Percentiles rank a stretch among this genome's conserved stretches.
These are phyloP conservation scores for Vaccinium corymbosum DNA, from an alignment of 148 eudicot species.

Conservation along the genomic window DNA sequence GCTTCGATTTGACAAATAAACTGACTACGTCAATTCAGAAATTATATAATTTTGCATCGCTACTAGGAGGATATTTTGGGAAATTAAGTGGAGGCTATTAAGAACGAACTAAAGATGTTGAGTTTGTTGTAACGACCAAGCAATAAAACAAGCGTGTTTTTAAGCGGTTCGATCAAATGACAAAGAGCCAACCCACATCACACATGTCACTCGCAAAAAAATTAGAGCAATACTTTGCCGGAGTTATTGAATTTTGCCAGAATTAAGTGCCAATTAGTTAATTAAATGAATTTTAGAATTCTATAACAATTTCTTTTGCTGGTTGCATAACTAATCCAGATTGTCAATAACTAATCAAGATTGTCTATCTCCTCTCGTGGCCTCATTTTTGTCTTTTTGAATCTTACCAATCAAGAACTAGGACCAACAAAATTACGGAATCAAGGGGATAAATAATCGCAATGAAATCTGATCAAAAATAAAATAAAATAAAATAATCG, in stretches of 20 bases:
- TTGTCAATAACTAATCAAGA: too few relatives aligned
- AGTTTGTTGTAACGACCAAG: not conserved
- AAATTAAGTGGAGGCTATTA: not conserved
- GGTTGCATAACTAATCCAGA: not conserved
- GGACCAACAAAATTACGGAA: constrained; percentile 10
- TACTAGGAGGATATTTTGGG: not conserved
- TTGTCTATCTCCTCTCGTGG: too few relatives aligned
- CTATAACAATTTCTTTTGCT: not conserved
- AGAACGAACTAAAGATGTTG: not conserved
- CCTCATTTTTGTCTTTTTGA: not conserved
- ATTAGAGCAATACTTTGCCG: not conserved
- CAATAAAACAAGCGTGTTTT: not conserved
- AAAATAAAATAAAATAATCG: not conserved
- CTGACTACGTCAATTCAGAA: not conserved
- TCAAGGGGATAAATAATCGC: too few relatives aligned
- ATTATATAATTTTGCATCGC: not conserved
- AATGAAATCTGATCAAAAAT: not conserved
- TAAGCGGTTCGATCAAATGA: not conserved
- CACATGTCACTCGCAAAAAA: not conserved
- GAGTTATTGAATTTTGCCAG: not conserved
- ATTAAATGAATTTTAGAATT: not conserved
- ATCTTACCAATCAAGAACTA: too few relatives aligned
- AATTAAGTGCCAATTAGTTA: not conserved
- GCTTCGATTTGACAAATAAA: not conserved
- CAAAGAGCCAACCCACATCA: not conserved